Evolutionary conservation across 108 stramenopile genomes (phyloP).

Genomic region (Aurantiochytrium sp.): DNA sequence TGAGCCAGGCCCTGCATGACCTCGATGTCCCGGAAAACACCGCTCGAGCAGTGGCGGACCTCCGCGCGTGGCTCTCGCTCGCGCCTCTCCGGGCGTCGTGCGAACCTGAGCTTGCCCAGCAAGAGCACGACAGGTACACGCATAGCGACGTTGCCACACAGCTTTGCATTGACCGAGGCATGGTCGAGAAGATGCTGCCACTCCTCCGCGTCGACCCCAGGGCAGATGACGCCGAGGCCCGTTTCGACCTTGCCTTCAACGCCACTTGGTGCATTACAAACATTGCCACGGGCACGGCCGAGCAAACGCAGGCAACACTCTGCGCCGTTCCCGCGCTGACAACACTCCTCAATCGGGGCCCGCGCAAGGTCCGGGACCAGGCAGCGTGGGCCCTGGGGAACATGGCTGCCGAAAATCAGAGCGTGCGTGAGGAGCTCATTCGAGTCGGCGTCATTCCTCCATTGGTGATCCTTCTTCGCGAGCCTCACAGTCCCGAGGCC

Average conservation of each 20-base stretch:
- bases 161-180: background rate
- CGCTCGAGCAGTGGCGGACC: background rate
- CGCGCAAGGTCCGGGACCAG: constrained; percentile 29
- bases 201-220: background rate
- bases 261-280: constrained; percentile 27
- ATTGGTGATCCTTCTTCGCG: constrained; percentile 17
- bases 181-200: background rate
- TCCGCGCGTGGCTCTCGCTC: background rate
- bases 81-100: background rate
- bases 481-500: background rate
- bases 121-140: too few relatives aligned
- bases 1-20: background rate
- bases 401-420: constrained; percentile 26
- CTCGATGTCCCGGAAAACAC: background rate
- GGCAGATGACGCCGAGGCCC: background rate
- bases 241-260: background rate
- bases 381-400: constrained; percentile 40
- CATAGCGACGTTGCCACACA: background rate
- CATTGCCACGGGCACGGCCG: constrained; percentile 27
- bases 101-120: too few relatives aligned
- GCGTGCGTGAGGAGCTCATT: constrained; percentile 18
- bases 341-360: constrained; percentile 23
- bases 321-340: constrained; percentile 36
- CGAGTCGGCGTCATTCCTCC: constrained; percentile 28
- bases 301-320: constrained; percentile 21